Evolutionary conservation across 31 red algal species (phyloP), one percentile per base, ranked within the genome.

Genomic region (Asparagopsis taxiformis): DNA sequence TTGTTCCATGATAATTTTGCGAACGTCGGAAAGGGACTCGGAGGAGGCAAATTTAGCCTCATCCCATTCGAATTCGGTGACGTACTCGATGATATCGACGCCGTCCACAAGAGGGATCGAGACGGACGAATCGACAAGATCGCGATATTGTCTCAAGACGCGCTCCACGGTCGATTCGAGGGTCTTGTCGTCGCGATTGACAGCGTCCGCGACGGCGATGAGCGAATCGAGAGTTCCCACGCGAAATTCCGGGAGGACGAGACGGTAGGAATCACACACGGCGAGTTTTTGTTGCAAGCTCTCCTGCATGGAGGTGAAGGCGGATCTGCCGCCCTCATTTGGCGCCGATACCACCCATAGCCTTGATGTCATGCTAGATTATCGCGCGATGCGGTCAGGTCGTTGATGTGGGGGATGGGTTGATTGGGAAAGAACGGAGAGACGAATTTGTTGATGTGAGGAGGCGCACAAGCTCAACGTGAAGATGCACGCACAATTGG

Each of bases 201-300:
- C 66, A 15, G 75, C 70, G 64, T 98, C 94, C 8, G 86, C 84
- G 35, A 93, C 56, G 10, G 94, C 55, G 20, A 98, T 83, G 55
- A 98, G 85, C 19, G 90, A 84, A 72, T 98, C 94, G 26, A 98
- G 79, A 25, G 89, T 98, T 22, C 94, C 94, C 24, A 98, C 90
- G 0, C 94, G 89, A 36, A 98, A 83, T n/a, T 55, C 30, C 24
- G 94, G 94, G 2, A 98, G 79, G 13, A 75, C 51, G 41, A 98
- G 51, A 3, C 51, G 48, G 51, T 78, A 78, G 20, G 87, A 72
- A 29, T 62, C 32, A 51, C 68, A 85, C 15, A 79, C 43, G 16
- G 38, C 25, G 22, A 55, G 4, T 25, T 50, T 51, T 30, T 58
- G 49, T 23, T 80, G 62, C 35, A 87, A 60, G 36, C 66, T 56